These are phyloP conservation scores for Rosa chinensis DNA, from an alignment of 306 rosid species.

Conservation along the genomic window DNA sequence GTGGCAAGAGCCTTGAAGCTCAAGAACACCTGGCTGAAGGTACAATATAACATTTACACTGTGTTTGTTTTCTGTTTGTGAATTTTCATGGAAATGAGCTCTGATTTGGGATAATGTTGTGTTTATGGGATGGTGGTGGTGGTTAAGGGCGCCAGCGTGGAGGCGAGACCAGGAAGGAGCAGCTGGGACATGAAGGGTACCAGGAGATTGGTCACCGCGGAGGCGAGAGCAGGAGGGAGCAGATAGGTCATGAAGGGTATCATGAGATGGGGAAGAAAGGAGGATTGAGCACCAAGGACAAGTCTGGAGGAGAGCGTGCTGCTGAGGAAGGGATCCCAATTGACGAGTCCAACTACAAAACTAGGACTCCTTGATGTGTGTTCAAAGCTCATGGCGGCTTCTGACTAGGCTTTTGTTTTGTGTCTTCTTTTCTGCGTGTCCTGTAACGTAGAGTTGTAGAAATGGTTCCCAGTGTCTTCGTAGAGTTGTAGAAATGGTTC, in stretches of 20 bases:
- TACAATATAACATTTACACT: background rate
- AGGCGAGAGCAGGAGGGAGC: conserved; percentile 32
- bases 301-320: conserved; percentile 58
- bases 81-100: background rate
- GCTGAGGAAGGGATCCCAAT: conserved; percentile 47
- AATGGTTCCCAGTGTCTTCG: background rate
- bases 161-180: conserved; percentile 22
- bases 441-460: background rate
- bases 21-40: conserved; percentile 87
- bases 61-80: background rate
- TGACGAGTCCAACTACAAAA: conserved; percentile 64
- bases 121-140: background rate
- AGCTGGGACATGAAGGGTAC: conserved; percentile 64
- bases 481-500: background rate
- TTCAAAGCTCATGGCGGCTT: background rate
- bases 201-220: conserved; percentile 34
- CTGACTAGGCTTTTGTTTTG: background rate
- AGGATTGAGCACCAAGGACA: conserved; percentile 57
- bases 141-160: conserved; percentile 2
- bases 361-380: conserved; percentile 1
- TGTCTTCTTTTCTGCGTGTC: background rate
- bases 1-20: conserved; percentile 78
- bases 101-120: background rate
- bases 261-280: conserved; percentile 76
- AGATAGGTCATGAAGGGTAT: conserved; percentile 34